A percentile compares a stretch with the other conserved stretches of the same genome.
Evolutionary conservation across 768 basidiomycete species (phyloP).

Genomic region (Tricholoma terreum): DNA sequence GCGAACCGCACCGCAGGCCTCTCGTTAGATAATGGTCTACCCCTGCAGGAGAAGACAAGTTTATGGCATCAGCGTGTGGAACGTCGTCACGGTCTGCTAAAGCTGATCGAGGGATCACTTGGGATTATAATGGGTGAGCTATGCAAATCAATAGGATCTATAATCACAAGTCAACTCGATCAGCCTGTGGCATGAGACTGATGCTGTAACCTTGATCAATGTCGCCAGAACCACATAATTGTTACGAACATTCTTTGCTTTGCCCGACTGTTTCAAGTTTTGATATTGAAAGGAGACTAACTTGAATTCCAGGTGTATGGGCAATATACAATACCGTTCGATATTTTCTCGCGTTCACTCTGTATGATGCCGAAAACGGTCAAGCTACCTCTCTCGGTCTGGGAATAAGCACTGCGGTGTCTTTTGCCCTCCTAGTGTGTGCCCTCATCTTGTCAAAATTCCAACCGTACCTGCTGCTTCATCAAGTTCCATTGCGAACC

Average conservation of each 20-base stretch:
- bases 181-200: background rate
- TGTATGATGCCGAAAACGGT: slow-evolving; percentile 38
- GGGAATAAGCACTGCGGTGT: slow-evolving; percentile 43
- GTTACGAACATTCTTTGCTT: background rate
- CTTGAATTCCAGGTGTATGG: slow-evolving; percentile 46
- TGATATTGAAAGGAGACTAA: background rate
- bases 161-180: background rate
- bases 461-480: slow-evolving; percentile 34
- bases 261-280: background rate
- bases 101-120: slow-evolving; percentile 24
- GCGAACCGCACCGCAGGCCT: slow-evolving; percentile 21
- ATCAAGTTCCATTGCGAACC: slow-evolving; percentile 26
- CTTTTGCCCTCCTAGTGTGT: slow-evolving; percentile 37
- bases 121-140: slow-evolving; percentile 38
- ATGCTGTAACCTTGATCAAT: too few species aligned
- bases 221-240: background rate
- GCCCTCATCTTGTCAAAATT: slow-evolving; percentile 38
- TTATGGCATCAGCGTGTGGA: slow-evolving; percentile 6
- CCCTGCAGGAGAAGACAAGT: background rate
- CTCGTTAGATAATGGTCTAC: slow-evolving; percentile 24
- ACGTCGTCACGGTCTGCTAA: slow-evolving; percentile 29
- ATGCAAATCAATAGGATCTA: background rate
- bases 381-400: slow-evolving; percentile 45
- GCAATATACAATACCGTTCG: slow-evolving; percentile 59
- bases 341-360: slow-evolving; percentile 59